Evolutionary conservation across 2,329 filamentous ascomycete genomes (phyloP).

Genomic region (Ascosphaera apis): DNA sequence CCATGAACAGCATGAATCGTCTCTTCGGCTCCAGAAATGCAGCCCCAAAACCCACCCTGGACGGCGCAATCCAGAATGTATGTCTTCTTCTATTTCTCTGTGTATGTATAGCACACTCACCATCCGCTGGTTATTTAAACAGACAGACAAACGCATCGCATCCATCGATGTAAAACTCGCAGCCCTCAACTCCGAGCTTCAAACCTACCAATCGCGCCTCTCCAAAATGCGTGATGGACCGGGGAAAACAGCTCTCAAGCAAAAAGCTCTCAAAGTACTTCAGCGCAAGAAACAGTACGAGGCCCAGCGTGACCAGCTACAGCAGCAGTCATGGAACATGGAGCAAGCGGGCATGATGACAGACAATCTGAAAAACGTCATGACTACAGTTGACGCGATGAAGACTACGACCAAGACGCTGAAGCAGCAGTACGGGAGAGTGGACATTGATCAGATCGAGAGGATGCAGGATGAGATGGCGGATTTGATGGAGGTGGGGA

Average conservation of each 20-base stretch:
- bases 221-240: constrained; percentile 87
- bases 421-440: constrained; percentile 84
- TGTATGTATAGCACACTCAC: constrained; percentile 5
- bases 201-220: constrained; percentile 69
- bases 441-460: constrained; percentile 95
- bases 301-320: constrained; percentile 74
- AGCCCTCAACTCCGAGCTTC: constrained; percentile 72
- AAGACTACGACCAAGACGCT: constrained; percentile 90
- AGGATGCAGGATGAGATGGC: constrained; percentile 97
- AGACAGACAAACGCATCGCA: constrained; percentile 62
- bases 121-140: constrained; percentile 6
- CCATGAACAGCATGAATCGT: constrained; percentile 52
- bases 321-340: constrained; percentile 96
- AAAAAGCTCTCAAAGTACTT: constrained; percentile 83
- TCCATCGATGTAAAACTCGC: constrained; percentile 87
- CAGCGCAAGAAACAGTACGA: constrained; percentile 91
- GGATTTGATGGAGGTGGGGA: constrained; percentile 88
- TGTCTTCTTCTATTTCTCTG: constrained; percentile 6
- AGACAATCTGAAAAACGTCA: constrained; percentile 93
- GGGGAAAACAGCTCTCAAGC: constrained; percentile 75
- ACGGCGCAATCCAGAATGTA: constrained; percentile 61
- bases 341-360: constrained; percentile 97
- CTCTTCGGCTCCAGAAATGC: constrained; percentile 77
- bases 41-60: constrained; percentile 72
- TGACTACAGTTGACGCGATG: constrained; percentile 95